Evolutionary conservation across 305 asterid genomes (phyloP).

Genomic region (Plantago lanceolata): DNA sequence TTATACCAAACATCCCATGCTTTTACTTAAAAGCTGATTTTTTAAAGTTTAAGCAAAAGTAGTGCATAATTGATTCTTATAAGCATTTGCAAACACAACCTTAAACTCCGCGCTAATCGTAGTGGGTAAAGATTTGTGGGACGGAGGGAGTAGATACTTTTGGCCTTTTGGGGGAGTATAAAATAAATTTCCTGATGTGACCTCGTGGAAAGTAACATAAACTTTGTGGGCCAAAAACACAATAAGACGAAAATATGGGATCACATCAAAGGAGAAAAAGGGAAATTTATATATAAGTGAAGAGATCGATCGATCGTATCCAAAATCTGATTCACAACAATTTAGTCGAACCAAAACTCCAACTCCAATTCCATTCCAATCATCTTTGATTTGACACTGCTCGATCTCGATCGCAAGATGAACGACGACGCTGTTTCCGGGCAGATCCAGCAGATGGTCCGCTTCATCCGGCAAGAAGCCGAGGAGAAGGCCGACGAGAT

Average conservation of each 20-base stretch:
- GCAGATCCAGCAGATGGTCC: slow-evolving; percentile 99
- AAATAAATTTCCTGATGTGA: not conserved
- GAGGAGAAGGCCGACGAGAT: slow-evolving; percentile 96
- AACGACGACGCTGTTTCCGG: slow-evolving; percentile 86
- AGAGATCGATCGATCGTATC: too few relatives aligned
- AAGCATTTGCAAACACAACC: too few relatives aligned
- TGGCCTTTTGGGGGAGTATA: too few relatives aligned
- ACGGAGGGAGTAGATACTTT: too few relatives aligned
- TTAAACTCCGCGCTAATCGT: too few relatives aligned
- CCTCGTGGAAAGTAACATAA: not conserved
- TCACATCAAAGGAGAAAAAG: not conserved
- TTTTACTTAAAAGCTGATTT: too few relatives aligned
- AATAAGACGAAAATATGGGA: not conserved
- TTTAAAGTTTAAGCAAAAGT: too few relatives aligned
- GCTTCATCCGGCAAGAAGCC: slow-evolving; percentile 97
- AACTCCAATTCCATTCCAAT: not conserved
- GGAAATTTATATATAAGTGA: not conserved
- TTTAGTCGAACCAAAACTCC: not conserved
- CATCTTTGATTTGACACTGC: not conserved
- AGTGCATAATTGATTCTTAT: too few relatives aligned
- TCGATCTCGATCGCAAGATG: slow-evolving; percentile 35
- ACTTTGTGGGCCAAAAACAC: not conserved
- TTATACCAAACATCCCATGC: too few relatives aligned
- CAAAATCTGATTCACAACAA: not conserved
- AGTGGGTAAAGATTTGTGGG: too few relatives aligned